Evolutionary conservation across 108 stramenopile species (phyloP), one percentile per base, ranked within the genome.

Genomic region (Nitzschia sp.): DNA sequence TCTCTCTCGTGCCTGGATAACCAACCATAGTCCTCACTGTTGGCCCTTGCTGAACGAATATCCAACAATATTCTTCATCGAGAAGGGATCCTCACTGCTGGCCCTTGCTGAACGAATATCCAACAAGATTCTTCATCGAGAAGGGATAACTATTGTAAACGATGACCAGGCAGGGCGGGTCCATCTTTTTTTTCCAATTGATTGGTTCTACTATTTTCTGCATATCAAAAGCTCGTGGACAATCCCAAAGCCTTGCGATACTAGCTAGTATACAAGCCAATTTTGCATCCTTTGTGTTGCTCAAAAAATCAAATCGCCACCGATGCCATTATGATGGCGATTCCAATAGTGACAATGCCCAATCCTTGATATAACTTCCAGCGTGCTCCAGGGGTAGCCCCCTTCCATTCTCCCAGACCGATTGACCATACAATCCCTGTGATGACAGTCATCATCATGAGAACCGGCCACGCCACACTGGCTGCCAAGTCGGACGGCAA

Each of bases 351-450:
- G 25, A 47, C 44, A 25, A 60, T 1, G 3, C 23, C 58, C 31
- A 70, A 5, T 5, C 69, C 57, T 1, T 36, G 1, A 28, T 60
- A 45, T 0, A 59, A 30, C 31, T 35, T 70, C 11, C 46, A 2
- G 21, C 17, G 0, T 1, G 69, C 57, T 17, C 9, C 22, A 16
- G 22, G 3, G 1, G 58, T 23, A 3, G 58, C 69, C 13, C 21
- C 28, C 25, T 70, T 48, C 69, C 69, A 70, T 52, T 70, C 69
- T 8, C 69, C 69, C n/a, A 70, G 23, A 11, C 41, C 36, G 2
- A 70, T 27, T 2, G 58, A 59, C 44, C 57, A 48, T 9, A 70
- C 19, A 25, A 70, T 46, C 2, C 56, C 69, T 15, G 19, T 15
- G 0, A 46, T 48, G n/a, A 58, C 45, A 15, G 69, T 70, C 25